phyloP scores from a whole-genome alignment of 805 yeast genomes.

The Wickerhamomyces sydowiorum region DNA sequence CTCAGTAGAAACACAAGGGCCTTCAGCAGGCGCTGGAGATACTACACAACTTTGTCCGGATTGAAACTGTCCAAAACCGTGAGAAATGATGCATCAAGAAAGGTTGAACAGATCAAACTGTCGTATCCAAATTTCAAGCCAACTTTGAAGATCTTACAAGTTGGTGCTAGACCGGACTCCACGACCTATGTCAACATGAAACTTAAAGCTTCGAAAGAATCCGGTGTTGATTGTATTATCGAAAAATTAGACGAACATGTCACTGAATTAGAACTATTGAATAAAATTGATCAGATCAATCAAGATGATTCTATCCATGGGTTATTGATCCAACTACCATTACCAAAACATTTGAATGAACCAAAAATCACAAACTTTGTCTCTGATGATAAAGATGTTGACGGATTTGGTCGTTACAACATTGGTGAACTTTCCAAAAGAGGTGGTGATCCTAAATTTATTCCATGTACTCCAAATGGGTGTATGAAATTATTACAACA shows the following conservation, averaged over 20 bases:
- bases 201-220: constrained; percentile 67
- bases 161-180: constrained; percentile 74
- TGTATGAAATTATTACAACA: constrained; percentile 58
- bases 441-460: constrained; percentile 63
- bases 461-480: constrained; percentile 86
- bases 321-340: constrained; percentile 68
- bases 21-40: constrained; percentile 20
- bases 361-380: constrained; percentile 63
- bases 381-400: constrained; percentile 66
- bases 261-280: constrained; percentile 50
- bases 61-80: constrained; percentile 38
- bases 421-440: constrained; percentile 73
- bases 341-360: constrained; percentile 68
- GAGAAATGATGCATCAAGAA: constrained; percentile 35
- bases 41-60: constrained; percentile 38
- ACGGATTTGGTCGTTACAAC: constrained; percentile 75
- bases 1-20: no score
- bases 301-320: constrained; percentile 60
- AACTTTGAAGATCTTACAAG: constrained; percentile 63
- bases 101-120: constrained; percentile 25
- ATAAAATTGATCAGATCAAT: constrained; percentile 51
- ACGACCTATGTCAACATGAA: constrained; percentile 80
- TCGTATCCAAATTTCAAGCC: constrained; percentile 56
- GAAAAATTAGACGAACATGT: constrained; percentile 53
- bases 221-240: constrained; percentile 57